Conservation (phyloP, 78 protist genomes). For the Protostelium mycophagum region DNA sequence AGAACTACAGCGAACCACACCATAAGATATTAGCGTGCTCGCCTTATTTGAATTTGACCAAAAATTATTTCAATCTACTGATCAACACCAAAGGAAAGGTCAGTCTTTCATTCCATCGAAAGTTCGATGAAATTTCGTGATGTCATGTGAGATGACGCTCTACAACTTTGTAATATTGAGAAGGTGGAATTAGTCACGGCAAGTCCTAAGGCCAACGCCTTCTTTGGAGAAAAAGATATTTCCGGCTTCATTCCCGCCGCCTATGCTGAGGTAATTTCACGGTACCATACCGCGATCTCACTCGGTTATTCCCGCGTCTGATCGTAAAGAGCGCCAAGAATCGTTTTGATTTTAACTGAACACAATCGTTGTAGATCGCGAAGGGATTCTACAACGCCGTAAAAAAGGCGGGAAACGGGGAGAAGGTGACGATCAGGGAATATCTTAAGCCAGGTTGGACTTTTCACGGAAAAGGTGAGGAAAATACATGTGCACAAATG, state of each 20-base stretch:
- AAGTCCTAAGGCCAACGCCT: background rate
- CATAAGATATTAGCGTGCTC: background rate
- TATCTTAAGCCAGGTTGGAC: background rate
- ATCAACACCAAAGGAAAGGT: background rate
- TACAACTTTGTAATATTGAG: background rate
- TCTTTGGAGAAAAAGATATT: background rate
- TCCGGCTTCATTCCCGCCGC: background rate
- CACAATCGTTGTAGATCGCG: too few relatives aligned
- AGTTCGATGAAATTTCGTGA: too few relatives aligned
- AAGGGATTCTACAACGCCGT: too few relatives aligned
- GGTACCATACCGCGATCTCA: too few relatives aligned
- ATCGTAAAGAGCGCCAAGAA: too few relatives aligned
- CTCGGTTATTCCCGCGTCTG: too few relatives aligned
- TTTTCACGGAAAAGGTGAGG: background rate
- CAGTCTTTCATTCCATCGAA: too few relatives aligned
- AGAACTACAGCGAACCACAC: background rate
- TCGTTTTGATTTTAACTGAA: too few relatives aligned
- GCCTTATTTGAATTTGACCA: background rate
- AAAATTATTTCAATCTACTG: too few relatives aligned
- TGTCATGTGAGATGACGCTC: background rate
- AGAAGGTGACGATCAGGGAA: background rate
- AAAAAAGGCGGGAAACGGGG: background rate
- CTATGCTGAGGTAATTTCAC: background rate
- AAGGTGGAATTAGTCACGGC: background rate
- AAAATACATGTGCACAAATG: too few relatives aligned